These are phyloP conservation scores for Amylocarpus encephaloides DNA, from an alignment of 2,329 filamentous ascomycete species.

Conservation along the genomic window DNA sequence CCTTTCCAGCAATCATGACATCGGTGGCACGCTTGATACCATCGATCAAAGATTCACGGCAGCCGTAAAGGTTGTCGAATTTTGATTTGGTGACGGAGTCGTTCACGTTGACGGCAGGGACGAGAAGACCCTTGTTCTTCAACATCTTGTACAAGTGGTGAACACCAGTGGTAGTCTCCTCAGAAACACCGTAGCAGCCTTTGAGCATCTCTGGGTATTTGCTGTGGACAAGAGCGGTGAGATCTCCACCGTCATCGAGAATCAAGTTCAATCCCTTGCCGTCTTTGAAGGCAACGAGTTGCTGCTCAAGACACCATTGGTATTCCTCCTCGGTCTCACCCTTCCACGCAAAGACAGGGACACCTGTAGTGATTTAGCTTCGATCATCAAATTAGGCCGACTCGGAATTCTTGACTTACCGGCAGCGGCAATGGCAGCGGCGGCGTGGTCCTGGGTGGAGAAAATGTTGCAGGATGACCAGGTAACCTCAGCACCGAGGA, in stretches of 20 bases:
- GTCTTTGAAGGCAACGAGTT: slow-evolving; percentile 94
- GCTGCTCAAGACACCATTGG: slow-evolving; percentile 99
- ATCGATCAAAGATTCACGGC: slow-evolving; percentile 96
- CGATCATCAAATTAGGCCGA: not conserved
- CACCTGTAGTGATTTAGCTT: slow-evolving; percentile 44
- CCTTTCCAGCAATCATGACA: slow-evolving; percentile 99
- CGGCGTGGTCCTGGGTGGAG: slow-evolving; percentile 97
- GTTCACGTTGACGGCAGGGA: slow-evolving; percentile 98
- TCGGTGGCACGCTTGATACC: slow-evolving; percentile 99
- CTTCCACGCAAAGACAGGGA: slow-evolving; percentile 76
- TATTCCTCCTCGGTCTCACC: slow-evolving; percentile 98
- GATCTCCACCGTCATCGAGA: slow-evolving; percentile 96
- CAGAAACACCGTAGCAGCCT: slow-evolving; percentile 95
- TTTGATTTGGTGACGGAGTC: slow-evolving; percentile 99
- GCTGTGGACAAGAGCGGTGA: slow-evolving; percentile 91
- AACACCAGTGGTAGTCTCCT: slow-evolving; percentile 99
- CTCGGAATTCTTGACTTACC: slow-evolving; percentile 14
- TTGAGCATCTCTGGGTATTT: slow-evolving; percentile 99
- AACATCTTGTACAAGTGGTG: slow-evolving; percentile 99
- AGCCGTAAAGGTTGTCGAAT: slow-evolving; percentile 99
- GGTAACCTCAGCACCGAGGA: slow-evolving; percentile 95
- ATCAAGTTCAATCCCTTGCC: slow-evolving; percentile 96
- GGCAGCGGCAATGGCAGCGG: slow-evolving; percentile 84
- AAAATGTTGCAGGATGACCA: slow-evolving; percentile 99
- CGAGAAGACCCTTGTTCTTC: slow-evolving; percentile 81